Percentiles rank a stretch among this genome's conserved stretches.
Evolutionary conservation across 2,329 filamentous ascomycete species (phyloP).

Genomic region (Furcasterigmium furcatum): DNA sequence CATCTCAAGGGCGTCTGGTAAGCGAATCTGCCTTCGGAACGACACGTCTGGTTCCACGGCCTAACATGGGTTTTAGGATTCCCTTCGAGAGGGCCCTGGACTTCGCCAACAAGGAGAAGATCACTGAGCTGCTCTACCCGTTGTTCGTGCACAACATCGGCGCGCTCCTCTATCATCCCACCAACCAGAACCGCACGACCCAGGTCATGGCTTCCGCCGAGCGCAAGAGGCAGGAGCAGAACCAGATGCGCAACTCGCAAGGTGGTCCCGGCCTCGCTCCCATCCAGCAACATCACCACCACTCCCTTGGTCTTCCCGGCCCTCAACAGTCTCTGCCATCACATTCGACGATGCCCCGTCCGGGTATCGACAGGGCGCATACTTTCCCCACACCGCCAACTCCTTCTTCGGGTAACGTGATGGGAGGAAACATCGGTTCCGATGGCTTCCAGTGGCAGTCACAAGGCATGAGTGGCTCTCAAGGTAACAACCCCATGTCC

Average conservation of each 20-base stretch:
- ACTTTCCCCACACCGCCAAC: conserved; percentile 93
- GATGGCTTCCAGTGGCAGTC: conserved; percentile 78
- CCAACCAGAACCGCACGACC: conserved; percentile 78
- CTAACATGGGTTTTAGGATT: conserved; percentile 60
- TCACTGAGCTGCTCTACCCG: conserved; percentile 91
- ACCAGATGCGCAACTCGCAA: conserved; percentile 55
- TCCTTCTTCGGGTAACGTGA: conserved; percentile 81
- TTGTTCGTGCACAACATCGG: conserved; percentile 98
- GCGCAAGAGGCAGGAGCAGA: conserved; percentile 69
- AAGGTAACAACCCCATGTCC: conserved; percentile 68
- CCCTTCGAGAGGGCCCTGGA: conserved; percentile 96
- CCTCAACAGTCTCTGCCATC: conserved; percentile 56
- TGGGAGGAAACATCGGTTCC: conserved; percentile 67
- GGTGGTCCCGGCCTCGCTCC: conserved; percentile 58
- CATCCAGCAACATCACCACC: conserved; percentile 59
- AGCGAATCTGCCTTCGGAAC: conserved; percentile 30
- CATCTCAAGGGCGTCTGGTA: conserved; percentile 97
- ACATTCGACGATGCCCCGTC: conserved; percentile 70
- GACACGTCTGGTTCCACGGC: not conserved
- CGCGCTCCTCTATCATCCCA: conserved; percentile 87
- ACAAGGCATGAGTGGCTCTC: conserved; percentile 57
- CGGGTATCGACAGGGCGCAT: conserved; percentile 78
- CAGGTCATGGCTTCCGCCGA: conserved; percentile 85
- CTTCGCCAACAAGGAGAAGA: conserved; percentile 99
- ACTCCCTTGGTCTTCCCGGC: conserved; percentile 56